Percentiles rank a stretch among this genome's conserved stretches.
Evolutionary conservation across 2,329 filamentous ascomycete genomes (phyloP).

Genomic region (Metarhizium sp.): DNA sequence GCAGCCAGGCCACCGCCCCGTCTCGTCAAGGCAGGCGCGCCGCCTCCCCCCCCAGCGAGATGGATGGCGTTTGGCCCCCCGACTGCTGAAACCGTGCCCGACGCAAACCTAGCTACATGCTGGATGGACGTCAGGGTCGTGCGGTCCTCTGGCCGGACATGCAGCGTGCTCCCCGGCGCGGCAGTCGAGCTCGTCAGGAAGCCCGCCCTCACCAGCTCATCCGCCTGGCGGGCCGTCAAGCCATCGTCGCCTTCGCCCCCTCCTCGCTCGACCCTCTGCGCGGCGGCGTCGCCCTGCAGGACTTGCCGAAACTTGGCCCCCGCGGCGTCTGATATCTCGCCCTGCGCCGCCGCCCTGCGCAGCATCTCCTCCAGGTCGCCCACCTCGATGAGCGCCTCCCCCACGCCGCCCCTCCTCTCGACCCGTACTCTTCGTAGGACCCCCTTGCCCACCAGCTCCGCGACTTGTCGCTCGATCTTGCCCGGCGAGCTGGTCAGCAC

Average conservation of each 20-base stretch:
- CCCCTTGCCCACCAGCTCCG: conserved; percentile 47
- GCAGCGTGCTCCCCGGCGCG: conserved; percentile 26
- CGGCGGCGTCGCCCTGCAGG: conserved; percentile 41
- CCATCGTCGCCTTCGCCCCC: conserved; percentile 7
- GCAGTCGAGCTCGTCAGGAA: conserved; percentile 48
- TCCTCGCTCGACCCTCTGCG: conserved; percentile 17
- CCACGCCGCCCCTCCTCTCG: conserved; percentile 48
- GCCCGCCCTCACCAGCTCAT: conserved; percentile 53
- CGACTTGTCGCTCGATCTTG: conserved; percentile 57
- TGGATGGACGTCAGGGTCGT: conserved; percentile 52
- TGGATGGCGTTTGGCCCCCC: conserved; percentile 59
- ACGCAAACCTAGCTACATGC: conserved; percentile 53
- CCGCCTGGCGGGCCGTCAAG: conserved; percentile 38
- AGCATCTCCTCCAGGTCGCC: conserved; percentile 45
- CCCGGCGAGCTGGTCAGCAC: conserved; percentile 48
- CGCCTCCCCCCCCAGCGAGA: conserved; percentile 49
- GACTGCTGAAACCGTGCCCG: conserved; percentile 59
- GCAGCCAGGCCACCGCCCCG: conserved; percentile 6
- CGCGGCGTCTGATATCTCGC: conserved; percentile 29
- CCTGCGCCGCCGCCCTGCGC: conserved; percentile 12
- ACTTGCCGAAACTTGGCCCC: conserved; percentile 42
- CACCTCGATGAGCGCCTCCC: conserved; percentile 55
- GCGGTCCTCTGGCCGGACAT: conserved; percentile 41
- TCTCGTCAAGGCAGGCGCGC: conserved; percentile 3
- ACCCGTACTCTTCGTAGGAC: conserved; percentile 53